phyloP scores from a whole-genome alignment of 768 basidiomycete genomes.

The Boletus insuetus region DNA sequence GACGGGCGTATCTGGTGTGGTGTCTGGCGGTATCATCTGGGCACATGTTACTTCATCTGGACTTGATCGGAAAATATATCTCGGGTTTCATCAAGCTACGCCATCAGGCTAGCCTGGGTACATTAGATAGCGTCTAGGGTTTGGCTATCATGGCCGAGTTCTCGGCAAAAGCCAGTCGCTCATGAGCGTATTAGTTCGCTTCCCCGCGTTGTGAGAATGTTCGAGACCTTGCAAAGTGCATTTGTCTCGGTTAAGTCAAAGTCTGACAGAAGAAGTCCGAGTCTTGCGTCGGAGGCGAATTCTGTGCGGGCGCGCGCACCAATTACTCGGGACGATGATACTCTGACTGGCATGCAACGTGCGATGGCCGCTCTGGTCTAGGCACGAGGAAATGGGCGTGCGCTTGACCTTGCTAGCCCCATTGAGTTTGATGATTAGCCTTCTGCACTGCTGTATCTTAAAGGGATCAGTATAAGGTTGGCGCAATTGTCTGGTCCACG shows the following conservation, averaged over 20 bases:
- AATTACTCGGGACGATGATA: neutral
- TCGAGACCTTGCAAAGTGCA: neutral
- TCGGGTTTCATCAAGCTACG: neutral
- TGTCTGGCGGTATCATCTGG: neutral
- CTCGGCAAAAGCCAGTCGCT: neutral
- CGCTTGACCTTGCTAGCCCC: too few species aligned
- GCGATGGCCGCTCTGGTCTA: neutral
- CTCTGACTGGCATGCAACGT: neutral
- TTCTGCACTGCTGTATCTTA: too few species aligned
- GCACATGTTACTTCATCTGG: neutral
- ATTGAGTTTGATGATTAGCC: too few species aligned
- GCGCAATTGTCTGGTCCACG: too few species aligned
- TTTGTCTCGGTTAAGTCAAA: neutral
- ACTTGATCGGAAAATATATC: neutral
- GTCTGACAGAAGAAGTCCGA: neutral
- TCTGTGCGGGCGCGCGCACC: constrained; percentile 5
- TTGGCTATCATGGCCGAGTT: neutral
- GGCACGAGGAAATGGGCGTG: too few species aligned
- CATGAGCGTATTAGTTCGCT: neutral
- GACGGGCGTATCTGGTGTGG: neutral
- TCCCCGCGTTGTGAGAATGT: neutral
- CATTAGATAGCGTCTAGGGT: neutral
- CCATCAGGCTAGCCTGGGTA: neutral
- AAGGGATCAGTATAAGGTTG: too few species aligned
- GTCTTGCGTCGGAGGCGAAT: constrained; percentile 3